Base-by-base conservation (phyloP, 257 asterid genomes). In the Rubia yunnanensis region DNA sequence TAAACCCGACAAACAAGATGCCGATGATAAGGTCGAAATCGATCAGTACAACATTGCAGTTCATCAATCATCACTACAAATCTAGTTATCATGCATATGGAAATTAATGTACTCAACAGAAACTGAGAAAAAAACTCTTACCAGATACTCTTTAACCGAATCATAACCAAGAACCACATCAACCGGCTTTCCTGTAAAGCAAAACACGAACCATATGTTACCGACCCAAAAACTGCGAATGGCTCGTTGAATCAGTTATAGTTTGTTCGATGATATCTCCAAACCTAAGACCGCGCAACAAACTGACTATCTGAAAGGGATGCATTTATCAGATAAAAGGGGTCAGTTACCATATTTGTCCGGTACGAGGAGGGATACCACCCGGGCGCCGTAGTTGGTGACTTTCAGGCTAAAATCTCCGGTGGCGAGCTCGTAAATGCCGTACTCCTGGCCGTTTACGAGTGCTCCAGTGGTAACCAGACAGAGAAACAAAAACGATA, bases 111-210 rank as follows among this genome's bases (percentile, higher is more conserved):
- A n/a, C n/a, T n/a, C n/a, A 49, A 5, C 10, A 22, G 10, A 50
- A 35, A 9, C 23, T 50, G 26, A 50, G 56, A 50, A 7, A 50
- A 7, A 1, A 44, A 22, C 22, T 50, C 28, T 60, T 67, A 91
- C 98, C 87, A 7, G 30, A 63, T 87, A 89, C 38, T 78, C 87
- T 48, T 83, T 28, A 32, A 77, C 32, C 15, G 92, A 82, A 27
- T 89, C 92, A 60, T 82, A 89, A n/a, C 96, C 98, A 56, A 92
- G 96, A 79, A 87, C 90, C 69, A 89, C 44, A 71, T 92, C 96
- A 13, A 24, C 83, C 32, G 84, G 63, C 50, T 77, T 85, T 10
- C 96, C 95, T 92, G 85, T 1, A 36, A 65, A 34, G 9, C 50
- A 44, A 15, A 44, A 3, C 52, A 15, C 17, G 2, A 44, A 1